phyloP scores from a whole-genome alignment of 371 early-diverging fungal species.

The Apophysomyces trapeziformis region DNA sequence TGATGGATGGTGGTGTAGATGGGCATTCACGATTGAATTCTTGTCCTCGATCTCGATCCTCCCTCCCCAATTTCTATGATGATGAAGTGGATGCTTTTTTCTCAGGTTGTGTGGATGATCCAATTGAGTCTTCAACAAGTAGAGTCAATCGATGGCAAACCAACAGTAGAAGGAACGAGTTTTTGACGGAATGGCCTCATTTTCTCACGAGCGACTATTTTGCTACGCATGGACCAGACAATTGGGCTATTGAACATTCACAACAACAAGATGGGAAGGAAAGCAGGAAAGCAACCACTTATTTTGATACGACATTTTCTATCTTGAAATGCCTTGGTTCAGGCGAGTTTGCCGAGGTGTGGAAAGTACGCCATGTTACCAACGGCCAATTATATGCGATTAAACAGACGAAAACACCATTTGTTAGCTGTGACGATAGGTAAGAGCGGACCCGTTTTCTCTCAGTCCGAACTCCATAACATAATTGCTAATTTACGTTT shows the following conservation, averaged over 20 bases:
- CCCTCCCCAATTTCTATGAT: constrained; percentile 12
- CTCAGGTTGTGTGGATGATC: constrained; percentile 22
- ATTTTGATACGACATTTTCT: constrained; percentile 39
- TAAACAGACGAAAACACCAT: constrained; percentile 74
- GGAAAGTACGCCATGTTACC: constrained; percentile 62
- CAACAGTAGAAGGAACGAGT: constrained; percentile 18
- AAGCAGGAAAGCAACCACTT: constrained; percentile 19
- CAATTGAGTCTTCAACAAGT: constrained; percentile 15
- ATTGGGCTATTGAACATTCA: constrained; percentile 5
- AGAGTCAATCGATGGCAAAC: constrained; percentile 8
- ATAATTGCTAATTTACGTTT: not conserved
- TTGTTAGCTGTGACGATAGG: constrained; percentile 76
- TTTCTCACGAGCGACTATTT: constrained; percentile 44
- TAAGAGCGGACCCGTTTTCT: constrained; percentile 12
- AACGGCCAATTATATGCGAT: constrained; percentile 73
- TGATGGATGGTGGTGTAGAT: not conserved
- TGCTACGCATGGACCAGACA: constrained; percentile 19
- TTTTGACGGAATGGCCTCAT: constrained; percentile 31
- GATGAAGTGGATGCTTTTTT: constrained; percentile 42
- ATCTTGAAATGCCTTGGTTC: constrained; percentile 56
- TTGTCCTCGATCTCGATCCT: not conserved
- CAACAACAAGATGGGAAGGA: constrained; percentile 7
- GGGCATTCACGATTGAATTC: not conserved
- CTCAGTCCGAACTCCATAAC: too few species aligned
- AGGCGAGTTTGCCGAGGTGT: constrained; percentile 84